These are phyloP conservation scores for Petasospora fabianii DNA, from an alignment of 1,139 yeast species.

Conservation along the genomic window DNA sequence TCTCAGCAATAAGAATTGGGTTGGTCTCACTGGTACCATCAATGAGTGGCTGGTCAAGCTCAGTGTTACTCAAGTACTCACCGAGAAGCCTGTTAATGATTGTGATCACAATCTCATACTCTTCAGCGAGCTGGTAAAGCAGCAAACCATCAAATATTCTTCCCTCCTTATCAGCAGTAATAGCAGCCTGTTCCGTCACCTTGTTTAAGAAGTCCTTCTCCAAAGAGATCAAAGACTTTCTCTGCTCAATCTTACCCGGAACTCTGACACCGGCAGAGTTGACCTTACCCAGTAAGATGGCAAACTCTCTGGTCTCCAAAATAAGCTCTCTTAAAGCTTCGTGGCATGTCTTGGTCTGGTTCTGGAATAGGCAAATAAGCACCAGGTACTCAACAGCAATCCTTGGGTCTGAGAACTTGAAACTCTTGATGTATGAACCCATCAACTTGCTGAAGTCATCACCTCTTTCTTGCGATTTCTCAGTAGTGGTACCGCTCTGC, in stretches of 20 bases:
- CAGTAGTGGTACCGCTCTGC: slow-evolving; percentile 38
- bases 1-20: slow-evolving; percentile 53
- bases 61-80: slow-evolving; percentile 71
- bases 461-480: slow-evolving; percentile 31
- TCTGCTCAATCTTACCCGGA: slow-evolving; percentile 83
- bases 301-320: slow-evolving; percentile 81
- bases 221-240: slow-evolving; percentile 65
- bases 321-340: slow-evolving; percentile 83
- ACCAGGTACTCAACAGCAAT: slow-evolving; percentile 87
- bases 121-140: slow-evolving; percentile 84
- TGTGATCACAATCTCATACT: slow-evolving; percentile 77
- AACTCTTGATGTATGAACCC: slow-evolving; percentile 73
- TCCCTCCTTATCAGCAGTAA: slow-evolving; percentile 89
- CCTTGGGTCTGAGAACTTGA: slow-evolving; percentile 82
- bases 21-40: slow-evolving; percentile 36
- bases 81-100: slow-evolving; percentile 77
- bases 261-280: slow-evolving; percentile 67
- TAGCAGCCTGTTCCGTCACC: slow-evolving; percentile 83
- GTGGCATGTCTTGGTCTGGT: slow-evolving; percentile 59
- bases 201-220: slow-evolving; percentile 53
- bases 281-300: slow-evolving; percentile 75
- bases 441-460: slow-evolving; percentile 57
- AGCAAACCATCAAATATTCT: slow-evolving; percentile 81
- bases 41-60: slow-evolving; percentile 58
- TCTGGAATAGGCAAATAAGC: slow-evolving; percentile 56